Conservation (phyloP, 148 eudicot species). For the Vaccinium myrtillus region DNA sequence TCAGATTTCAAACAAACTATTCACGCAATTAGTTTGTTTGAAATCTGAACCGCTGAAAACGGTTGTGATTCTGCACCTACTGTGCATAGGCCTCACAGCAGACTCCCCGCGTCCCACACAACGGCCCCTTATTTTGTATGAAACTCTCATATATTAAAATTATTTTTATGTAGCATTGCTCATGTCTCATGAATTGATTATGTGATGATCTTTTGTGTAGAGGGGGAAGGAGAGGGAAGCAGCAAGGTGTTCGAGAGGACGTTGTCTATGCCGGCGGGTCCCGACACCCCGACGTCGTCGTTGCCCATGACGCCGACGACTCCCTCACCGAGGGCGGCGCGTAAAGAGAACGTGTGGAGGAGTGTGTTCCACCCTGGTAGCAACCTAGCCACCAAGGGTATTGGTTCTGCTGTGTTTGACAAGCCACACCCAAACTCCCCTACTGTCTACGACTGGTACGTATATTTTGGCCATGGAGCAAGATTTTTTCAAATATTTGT, state of each 20-base stretch:
- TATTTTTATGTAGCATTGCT: not conserved
- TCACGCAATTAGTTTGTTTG: too few relatives aligned
- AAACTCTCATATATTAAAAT: not conserved
- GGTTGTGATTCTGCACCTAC: too few relatives aligned
- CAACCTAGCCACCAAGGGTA: constrained; percentile 56
- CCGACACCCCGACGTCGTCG: constrained; percentile 40
- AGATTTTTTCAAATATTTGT: too few relatives aligned
- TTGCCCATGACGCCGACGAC: constrained; percentile 55
- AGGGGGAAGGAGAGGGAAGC: constrained; percentile 34
- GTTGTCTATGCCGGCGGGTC: constrained; percentile 44
- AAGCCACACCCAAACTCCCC: constrained; percentile 67
- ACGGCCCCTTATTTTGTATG: not conserved
- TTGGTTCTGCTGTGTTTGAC: constrained; percentile 67
- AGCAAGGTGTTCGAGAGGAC: constrained; percentile 43
- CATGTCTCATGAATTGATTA: not conserved
- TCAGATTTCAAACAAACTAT: too few relatives aligned
- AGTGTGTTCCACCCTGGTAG: constrained; percentile 90
- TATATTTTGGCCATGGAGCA: not conserved
- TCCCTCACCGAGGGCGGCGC: constrained; percentile 37
- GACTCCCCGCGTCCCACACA: too few relatives aligned
- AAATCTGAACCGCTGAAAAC: too few relatives aligned
- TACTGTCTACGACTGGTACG: constrained; percentile 90
- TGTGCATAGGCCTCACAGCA: too few relatives aligned
- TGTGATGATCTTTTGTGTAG: not conserved
- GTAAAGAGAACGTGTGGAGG: constrained; percentile 86